These are phyloP conservation scores for Trifolium dubium DNA, from an alignment of 306 rosid genomes.

Conservation along the genomic window DNA sequence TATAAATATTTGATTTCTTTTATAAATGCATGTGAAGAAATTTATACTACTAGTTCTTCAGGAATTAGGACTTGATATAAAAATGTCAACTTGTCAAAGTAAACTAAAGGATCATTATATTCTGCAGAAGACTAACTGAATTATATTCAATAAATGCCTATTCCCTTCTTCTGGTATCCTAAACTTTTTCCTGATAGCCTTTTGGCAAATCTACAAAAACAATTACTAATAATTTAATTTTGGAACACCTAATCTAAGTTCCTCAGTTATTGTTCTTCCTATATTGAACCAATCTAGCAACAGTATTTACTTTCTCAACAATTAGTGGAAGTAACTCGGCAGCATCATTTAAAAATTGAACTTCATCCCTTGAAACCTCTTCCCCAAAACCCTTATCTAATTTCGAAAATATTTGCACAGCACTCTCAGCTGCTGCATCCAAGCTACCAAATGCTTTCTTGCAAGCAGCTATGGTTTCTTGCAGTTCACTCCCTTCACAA, in stretches of 20 bases:
- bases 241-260: conserved; percentile 31
- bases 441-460: conserved; percentile 58
- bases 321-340: conserved; percentile 58
- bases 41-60: too few species aligned
- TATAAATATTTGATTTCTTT: too few species aligned
- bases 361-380: conserved; percentile 42
- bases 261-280: conserved; percentile 44
- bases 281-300: conserved; percentile 51
- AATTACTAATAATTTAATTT: conserved; percentile 33
- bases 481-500: conserved; percentile 38
- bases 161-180: conserved; percentile 33
- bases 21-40: too few species aligned
- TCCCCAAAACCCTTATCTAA: conserved; percentile 43
- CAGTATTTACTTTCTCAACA: conserved; percentile 56
- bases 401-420: conserved; percentile 44
- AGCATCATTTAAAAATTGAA: conserved; percentile 55
- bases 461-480: conserved; percentile 51
- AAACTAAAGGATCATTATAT: conserved; percentile 10
- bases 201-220: conserved; percentile 30
- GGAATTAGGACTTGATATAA: too few species aligned
- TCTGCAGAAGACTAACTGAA: conserved; percentile 2
- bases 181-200: conserved; percentile 35
- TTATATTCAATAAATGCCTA: conserved; percentile 15
- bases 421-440: conserved; percentile 63
- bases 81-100: not conserved